Percentiles rank a stretch among this genome's conserved stretches.
phyloP scores from a whole-genome alignment of 73 alveolate genomes.

The Chromera velia region DNA sequence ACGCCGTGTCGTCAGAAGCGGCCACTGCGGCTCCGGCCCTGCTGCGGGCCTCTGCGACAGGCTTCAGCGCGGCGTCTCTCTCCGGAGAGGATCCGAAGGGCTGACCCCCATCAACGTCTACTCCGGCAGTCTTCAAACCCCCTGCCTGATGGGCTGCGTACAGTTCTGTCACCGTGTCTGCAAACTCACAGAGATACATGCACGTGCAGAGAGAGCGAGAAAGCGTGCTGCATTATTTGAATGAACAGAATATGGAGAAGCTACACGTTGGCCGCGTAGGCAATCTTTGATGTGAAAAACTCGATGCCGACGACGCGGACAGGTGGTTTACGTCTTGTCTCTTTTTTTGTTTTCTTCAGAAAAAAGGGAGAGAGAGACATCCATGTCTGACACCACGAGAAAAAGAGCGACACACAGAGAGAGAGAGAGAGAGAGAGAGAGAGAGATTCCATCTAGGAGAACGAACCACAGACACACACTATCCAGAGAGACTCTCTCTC shows the following conservation, averaged over 20 bases:
- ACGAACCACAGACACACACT: background rate
- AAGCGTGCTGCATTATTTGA: too few relatives aligned
- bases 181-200: background rate
- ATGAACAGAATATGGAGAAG: too few relatives aligned
- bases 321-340: background rate
- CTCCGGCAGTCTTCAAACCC: background rate
- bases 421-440: background rate
- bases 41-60: background rate
- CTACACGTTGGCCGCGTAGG: background rate
- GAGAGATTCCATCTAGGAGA: background rate
- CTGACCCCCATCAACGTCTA: background rate
- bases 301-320: background rate
- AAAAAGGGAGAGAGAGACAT: background rate
- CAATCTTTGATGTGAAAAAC: background rate
- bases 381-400: background rate
- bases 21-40: background rate
- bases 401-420: background rate
- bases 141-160: background rate
- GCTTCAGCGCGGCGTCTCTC: background rate
- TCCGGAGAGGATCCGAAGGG: background rate
- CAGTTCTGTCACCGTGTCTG: background rate
- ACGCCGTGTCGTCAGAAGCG: too few relatives aligned
- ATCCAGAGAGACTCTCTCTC: constrained; percentile 42
- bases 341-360: background rate
- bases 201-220: too few relatives aligned